A percentile compares a stretch with the other conserved stretches of the same genome.
phyloP scores from a whole-genome alignment of 768 basidiomycete genomes.

The Cyclocybe cylindracea region DNA sequence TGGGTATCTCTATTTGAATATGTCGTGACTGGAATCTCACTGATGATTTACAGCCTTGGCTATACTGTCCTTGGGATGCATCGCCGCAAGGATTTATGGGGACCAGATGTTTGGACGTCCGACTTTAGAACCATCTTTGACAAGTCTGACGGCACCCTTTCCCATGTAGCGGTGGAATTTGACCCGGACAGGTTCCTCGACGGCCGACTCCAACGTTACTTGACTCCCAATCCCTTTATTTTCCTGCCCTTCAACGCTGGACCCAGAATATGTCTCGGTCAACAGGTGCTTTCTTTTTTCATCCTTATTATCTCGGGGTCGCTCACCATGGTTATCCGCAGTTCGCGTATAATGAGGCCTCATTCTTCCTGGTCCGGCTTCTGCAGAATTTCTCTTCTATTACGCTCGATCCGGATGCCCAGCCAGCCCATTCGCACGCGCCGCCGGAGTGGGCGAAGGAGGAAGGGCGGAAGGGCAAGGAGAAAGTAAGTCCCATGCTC shows the following conservation, averaged over 20 bases:
- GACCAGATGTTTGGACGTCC: slow-evolving; percentile 51
- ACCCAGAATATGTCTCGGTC: slow-evolving; percentile 48
- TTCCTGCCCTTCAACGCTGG: slow-evolving; percentile 54
- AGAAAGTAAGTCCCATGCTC: slow-evolving; percentile 31
- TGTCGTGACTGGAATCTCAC: neutral
- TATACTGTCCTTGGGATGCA: slow-evolving; percentile 61
- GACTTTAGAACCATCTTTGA: neutral
- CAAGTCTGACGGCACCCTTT: neutral
- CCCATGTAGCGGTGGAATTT: slow-evolving; percentile 46
- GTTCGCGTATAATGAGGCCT: slow-evolving; percentile 47
- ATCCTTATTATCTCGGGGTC: too few relatives aligned
- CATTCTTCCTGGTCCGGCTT: slow-evolving; percentile 49
- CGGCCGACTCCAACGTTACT: slow-evolving; percentile 51
- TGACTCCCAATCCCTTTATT: slow-evolving; percentile 55
- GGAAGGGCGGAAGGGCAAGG: slow-evolving; percentile 29
- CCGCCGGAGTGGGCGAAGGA: slow-evolving; percentile 37
- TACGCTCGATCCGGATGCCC: slow-evolving; percentile 38
- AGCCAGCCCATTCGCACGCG: slow-evolving; percentile 29
- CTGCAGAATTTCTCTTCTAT: slow-evolving; percentile 50
- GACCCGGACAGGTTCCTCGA: slow-evolving; percentile 71
- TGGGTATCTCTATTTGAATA: neutral
- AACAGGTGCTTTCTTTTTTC: slow-evolving; percentile 8
- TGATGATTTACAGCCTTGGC: slow-evolving; percentile 5
- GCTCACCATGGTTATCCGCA: slow-evolving; percentile 5
- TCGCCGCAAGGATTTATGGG: slow-evolving; percentile 61